phyloP scores from a whole-genome alignment of 805 yeast genomes.

The Barnettozyma populi region DNA sequence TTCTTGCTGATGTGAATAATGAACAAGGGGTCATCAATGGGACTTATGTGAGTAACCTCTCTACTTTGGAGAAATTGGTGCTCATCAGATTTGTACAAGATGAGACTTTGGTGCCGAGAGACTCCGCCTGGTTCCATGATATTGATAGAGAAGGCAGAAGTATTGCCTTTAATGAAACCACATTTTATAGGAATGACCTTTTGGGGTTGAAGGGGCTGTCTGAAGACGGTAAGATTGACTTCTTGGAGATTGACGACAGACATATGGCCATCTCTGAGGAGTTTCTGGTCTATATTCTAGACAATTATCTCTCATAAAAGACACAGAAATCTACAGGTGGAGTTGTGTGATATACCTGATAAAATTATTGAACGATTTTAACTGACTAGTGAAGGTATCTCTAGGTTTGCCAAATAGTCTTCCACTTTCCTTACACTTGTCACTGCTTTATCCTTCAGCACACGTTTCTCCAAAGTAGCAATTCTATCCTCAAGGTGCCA shows the following conservation, averaged over 20 bases:
- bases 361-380: background rate
- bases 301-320: constrained; percentile 34
- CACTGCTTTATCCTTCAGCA: background rate
- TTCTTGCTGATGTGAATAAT: constrained; percentile 62
- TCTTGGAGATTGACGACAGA: constrained; percentile 44
- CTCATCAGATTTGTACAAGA: constrained; percentile 57
- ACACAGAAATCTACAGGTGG: background rate
- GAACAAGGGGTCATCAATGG: constrained; percentile 37
- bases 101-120: constrained; percentile 66
- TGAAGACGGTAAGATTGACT: constrained; percentile 39
- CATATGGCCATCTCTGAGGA: constrained; percentile 64
- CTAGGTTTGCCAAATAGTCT: background rate
- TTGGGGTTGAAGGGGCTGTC: constrained; percentile 53
- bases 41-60: constrained; percentile 40
- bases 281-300: constrained; percentile 39
- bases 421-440: background rate
- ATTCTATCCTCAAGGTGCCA: background rate
- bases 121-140: constrained; percentile 64
- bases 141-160: constrained; percentile 36
- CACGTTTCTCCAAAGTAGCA: background rate
- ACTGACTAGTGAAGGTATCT: background rate
- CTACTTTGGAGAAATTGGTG: constrained; percentile 45
- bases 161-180: constrained; percentile 44
- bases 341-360: constrained; percentile 10
- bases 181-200: constrained; percentile 45